Conservation (phyloP, 169 alveolate genomes). For the Plasmodium malariae region DNA sequence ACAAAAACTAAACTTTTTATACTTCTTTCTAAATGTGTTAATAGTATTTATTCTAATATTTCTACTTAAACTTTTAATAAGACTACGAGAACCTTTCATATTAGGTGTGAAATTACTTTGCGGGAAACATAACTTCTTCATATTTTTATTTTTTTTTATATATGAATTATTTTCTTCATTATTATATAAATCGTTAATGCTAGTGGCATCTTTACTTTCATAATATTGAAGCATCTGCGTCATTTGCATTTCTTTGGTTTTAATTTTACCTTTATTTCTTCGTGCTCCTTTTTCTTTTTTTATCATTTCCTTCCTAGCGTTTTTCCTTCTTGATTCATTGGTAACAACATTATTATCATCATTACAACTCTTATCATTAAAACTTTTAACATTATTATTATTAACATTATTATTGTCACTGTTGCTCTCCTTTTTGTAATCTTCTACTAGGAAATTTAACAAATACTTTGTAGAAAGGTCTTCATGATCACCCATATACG, state of each 20-base stretch:
- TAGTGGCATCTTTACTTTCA: neutral
- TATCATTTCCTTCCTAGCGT: conserved; percentile 3
- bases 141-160: conserved; percentile 8
- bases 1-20: conserved; percentile 57
- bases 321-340: neutral
- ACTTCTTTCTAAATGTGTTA: conserved; percentile 28
- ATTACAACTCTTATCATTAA: no score
- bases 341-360: no score
- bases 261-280: neutral
- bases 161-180: neutral
- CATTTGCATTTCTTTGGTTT: neutral
- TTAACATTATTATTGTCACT: conserved; percentile 7
- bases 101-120: conserved; percentile 8
- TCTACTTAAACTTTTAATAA: neutral
- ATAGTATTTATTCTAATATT: conserved; percentile 12
- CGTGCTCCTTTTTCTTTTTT: conserved; percentile 1
- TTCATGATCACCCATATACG: neutral
- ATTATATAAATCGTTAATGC: neutral
- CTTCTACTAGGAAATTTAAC: conserved; percentile 13
- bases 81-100: neutral
- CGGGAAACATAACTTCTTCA: conserved; percentile 20
- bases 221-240: neutral
- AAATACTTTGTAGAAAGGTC: conserved; percentile 20
- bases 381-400: no score
- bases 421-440: conserved; percentile 1